Base-by-base conservation (phyloP, 768 basidiomycete species). In the Pleurotus djamor region DNA sequence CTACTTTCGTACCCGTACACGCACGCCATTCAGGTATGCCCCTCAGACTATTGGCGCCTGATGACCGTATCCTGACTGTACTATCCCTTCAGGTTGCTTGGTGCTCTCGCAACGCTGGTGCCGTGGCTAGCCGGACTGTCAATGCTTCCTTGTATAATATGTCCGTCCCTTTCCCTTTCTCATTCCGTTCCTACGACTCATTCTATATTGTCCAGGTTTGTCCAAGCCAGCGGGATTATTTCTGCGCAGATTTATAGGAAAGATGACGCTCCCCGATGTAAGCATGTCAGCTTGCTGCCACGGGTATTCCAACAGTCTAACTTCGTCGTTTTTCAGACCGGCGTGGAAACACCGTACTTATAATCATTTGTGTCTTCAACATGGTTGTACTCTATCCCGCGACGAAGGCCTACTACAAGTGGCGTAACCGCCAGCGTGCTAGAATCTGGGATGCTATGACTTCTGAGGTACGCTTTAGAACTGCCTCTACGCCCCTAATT, bases 81-180 rank as follows among this genome's bases (percentile, higher is more conserved):
- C 13, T 81, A 82, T 61, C 81, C 2, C 81, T 83, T 41, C 80
- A 83, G 69, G 81, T 84, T 7, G 83, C 70, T 17, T 86, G 83
- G 84, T 83, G 81, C 63, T 85, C 84, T 12, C 79, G 83, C 33
- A 86, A 86, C 59, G 74, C 83, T 0, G 84, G 84, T 34, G 82
- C 77, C 2, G 85, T 86, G 9, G 83, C 84, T 5, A 82, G 82
- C 59, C 74, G 84, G 10, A 85, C 84, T 0, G 83, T 85, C 51
- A 84, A 83, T 55, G 83, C 82, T 0, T 84, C 84, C 0, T 49
- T 86, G 49, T 85, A 84, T 62, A 85, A 85, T 65, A 85, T 84
- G 83, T 75, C 12, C 13, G 69, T 64, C 2, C n/a, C n/a, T n/a
- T n/a, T n/a, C n/a, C n/a, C 10, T 59, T 34, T 14, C 10, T 16